Evolutionary conservation across 2,329 filamentous ascomycete genomes (phyloP).

Genomic region (Claviceps fusiformis): DNA sequence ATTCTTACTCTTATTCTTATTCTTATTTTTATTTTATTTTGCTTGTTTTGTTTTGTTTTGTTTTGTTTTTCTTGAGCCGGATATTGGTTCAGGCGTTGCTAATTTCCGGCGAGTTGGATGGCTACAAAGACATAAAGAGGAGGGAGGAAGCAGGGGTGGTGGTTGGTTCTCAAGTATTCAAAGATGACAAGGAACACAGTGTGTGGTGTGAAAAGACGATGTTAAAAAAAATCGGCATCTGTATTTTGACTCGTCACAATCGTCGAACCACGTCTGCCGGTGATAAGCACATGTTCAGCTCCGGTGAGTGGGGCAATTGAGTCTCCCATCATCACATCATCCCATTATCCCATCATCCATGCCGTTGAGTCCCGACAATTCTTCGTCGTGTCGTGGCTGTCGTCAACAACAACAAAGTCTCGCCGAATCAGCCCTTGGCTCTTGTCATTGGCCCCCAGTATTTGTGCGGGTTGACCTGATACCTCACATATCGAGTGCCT

Average conservation of each 20-base stretch:
- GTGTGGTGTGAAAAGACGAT: not conserved
- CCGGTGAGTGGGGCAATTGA: not conserved
- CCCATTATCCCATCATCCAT: not conserved
- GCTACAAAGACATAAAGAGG: not conserved
- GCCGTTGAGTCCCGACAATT: not conserved
- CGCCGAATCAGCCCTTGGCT: slow-evolving; percentile 23
- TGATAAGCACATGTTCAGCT: not conserved
- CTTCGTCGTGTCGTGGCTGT: not conserved
- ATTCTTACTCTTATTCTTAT: not conserved
- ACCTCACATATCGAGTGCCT: slow-evolving; percentile 59
- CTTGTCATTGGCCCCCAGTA: slow-evolving; percentile 83
- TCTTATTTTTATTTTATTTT: not conserved
- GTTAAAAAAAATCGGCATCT: not conserved
- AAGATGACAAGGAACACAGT: not conserved
- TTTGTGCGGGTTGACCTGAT: slow-evolving; percentile 77
- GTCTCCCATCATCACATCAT: not conserved
- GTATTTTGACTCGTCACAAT: not conserved
- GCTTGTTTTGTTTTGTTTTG: not conserved
- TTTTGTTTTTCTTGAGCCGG: not conserved
- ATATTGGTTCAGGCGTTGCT: not conserved
- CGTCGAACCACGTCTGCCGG: not conserved
- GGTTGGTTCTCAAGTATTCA: not conserved
- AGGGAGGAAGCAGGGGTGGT: too few relatives aligned
- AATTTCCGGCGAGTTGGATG: not conserved
- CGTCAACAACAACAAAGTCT: not conserved